A percentile compares a stretch with the other conserved stretches of the same genome.
Evolutionary conservation across 768 basidiomycete species (phyloP).

Genomic region (Tulasnella sp.): DNA sequence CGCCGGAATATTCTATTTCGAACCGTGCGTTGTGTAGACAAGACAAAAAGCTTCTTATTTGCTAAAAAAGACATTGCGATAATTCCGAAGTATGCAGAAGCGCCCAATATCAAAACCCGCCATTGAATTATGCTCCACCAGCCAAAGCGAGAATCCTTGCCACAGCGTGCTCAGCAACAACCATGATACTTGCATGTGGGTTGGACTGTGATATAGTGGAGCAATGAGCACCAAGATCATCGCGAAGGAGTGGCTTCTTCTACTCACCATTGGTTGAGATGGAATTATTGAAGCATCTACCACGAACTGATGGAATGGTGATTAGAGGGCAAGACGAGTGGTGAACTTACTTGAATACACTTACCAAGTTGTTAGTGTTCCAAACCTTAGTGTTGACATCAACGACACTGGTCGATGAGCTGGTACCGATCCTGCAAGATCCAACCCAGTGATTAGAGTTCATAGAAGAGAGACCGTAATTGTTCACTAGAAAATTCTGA

Average conservation of each 20-base stretch:
- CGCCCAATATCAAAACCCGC: too few species aligned
- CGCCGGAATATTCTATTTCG: too few species aligned
- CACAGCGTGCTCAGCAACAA: constrained; percentile 44
- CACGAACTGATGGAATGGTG: constrained; percentile 28
- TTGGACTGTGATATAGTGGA: too few species aligned
- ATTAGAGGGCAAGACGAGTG: not conserved
- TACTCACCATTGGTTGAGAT: constrained; percentile 32
- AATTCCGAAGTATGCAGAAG: too few species aligned
- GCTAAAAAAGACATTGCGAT: too few species aligned
- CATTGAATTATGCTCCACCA: constrained; percentile 37
- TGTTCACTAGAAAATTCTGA: constrained; percentile 26
- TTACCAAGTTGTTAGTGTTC: constrained; percentile 34
- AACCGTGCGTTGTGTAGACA: too few species aligned
- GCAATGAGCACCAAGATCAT: too few species aligned
- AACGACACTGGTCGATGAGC: constrained; percentile 34
- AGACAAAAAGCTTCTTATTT: too few species aligned
- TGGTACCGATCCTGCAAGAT: constrained; percentile 36
- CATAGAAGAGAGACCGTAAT: constrained; percentile 25
- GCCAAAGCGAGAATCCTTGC: constrained; percentile 42
- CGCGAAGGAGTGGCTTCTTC: too few species aligned
- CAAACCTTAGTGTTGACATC: constrained; percentile 45
- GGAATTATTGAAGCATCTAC: constrained; percentile 36
- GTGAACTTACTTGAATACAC: not conserved
- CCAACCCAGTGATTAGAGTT: constrained; percentile 58
- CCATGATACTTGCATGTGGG: too few species aligned